These are phyloP conservation scores for Sequoia sempervirens DNA, from an alignment of 75 land plant genomes.

Conservation along the genomic window DNA sequence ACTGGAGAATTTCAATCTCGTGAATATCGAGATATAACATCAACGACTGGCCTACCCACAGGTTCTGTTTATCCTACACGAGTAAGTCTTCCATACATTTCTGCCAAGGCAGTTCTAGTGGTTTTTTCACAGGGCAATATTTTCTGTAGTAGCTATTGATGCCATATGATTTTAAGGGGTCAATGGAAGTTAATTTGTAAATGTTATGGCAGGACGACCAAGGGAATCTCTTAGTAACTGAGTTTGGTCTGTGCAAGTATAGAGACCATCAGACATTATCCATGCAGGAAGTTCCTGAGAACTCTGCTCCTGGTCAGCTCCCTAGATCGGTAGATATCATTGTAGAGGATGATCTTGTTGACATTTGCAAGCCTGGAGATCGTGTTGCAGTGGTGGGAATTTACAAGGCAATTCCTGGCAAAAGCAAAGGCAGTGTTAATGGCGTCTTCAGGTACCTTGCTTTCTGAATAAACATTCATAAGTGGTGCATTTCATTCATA, in stretches of 20 bases:
- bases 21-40: constrained; percentile 95
- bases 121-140: neutral
- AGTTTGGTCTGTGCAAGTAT: constrained; percentile 92
- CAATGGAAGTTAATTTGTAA: neutral
- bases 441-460: constrained; percentile 89
- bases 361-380: constrained; percentile 96
- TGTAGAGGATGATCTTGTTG: constrained; percentile 96
- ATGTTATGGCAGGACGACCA: constrained; percentile 68
- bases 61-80: constrained; percentile 98
- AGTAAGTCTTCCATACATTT: constrained; percentile 38
- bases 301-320: constrained; percentile 98
- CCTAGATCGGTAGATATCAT: constrained; percentile 94
- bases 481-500: neutral
- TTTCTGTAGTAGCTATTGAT: neutral
- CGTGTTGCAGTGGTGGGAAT: constrained; percentile 89
- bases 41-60: constrained; percentile 86
- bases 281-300: constrained; percentile 98
- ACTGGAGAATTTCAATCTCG: constrained; percentile 62
- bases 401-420: constrained; percentile 94
- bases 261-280: constrained; percentile 95
- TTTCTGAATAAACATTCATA: neutral
- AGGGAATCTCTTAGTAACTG: constrained; percentile 91
- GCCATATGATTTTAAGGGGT: neutral
- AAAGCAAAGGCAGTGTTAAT: constrained; percentile 90
- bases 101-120: neutral